Percentiles rank a stretch among this genome's conserved stretches.
Evolutionary conservation across 495 filamentous ascomycete species (phyloP).

Genomic region (Amphirosellinia nigrospora): DNA sequence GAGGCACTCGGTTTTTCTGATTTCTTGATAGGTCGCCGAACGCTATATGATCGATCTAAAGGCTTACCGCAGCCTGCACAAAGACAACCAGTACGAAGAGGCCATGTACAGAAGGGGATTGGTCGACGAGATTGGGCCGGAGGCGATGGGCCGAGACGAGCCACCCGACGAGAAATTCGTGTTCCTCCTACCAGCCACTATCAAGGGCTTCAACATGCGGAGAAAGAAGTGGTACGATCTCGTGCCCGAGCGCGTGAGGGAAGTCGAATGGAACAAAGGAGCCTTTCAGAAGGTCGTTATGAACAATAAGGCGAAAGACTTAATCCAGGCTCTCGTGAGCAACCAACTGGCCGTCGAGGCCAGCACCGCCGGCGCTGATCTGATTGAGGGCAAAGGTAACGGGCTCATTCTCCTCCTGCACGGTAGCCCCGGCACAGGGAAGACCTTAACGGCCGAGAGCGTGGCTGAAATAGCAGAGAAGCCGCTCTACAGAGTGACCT

Average conservation of each 20-base stretch:
- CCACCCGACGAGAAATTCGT: neutral
- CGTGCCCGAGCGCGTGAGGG: conserved; percentile 41
- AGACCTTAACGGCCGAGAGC: neutral
- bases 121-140: no score
- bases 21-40: no score
- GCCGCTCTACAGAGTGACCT: neutral
- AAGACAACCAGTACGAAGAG: no score
- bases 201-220: neutral
- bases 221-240: conserved; percentile 3
- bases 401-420: neutral
- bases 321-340: neutral
- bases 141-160: no score
- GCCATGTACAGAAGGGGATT: no score
- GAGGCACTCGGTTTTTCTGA: no score
- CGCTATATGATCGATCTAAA: no score
- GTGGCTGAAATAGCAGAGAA: neutral
- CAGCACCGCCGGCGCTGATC: neutral
- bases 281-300: conserved; percentile 4
- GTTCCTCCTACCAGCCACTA: neutral
- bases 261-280: neutral
- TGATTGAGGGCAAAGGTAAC: neutral
- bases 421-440: neutral
- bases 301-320: neutral
- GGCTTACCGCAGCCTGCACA: no score
- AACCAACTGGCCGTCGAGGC: neutral